Conservation (phyloP, 78 protist species). For the Dictyostelium firmibasis region DNA sequence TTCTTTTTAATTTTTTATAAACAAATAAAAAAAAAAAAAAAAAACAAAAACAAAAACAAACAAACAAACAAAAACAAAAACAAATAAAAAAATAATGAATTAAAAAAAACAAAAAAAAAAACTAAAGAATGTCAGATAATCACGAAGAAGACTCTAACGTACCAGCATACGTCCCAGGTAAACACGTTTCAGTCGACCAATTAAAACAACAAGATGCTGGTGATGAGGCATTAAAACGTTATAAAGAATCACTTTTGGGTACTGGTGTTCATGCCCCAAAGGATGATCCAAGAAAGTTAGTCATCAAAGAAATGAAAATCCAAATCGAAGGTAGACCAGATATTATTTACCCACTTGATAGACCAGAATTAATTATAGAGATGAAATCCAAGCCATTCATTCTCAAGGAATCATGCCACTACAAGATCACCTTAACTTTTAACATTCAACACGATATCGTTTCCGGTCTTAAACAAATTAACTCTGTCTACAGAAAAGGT, state of each 20-base stretch:
- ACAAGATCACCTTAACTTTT: conserved; percentile 82
- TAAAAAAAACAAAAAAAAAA: neutral
- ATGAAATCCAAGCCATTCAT: conserved; percentile 76
- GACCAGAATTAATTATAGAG: conserved; percentile 30
- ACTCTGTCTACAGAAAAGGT: conserved; percentile 81
- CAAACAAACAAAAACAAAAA: too few relatives aligned
- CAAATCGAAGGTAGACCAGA: conserved; percentile 75
- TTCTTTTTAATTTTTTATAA: too few relatives aligned
- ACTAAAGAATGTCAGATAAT: conserved; percentile 41
- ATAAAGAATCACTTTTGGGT: conserved; percentile 80
- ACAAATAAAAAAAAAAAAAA: too few relatives aligned
- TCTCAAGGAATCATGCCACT: conserved; percentile 85
- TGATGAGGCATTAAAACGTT: conserved; percentile 86
- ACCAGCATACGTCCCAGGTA: conserved; percentile 66
- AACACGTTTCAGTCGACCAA: conserved; percentile 62
- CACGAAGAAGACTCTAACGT: conserved; percentile 49
- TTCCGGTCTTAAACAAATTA: conserved; percentile 87
- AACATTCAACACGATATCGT: conserved; percentile 88
- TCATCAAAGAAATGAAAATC: conserved; percentile 77
- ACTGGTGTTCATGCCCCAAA: conserved; percentile 37
- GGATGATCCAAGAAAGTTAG: conserved; percentile 81
- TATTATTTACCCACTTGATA: conserved; percentile 49
- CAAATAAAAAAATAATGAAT: too few relatives aligned
- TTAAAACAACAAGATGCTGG: conserved; percentile 79
- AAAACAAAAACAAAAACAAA: too few relatives aligned